Conservation (phyloP, 805 yeast species). For the Tetrapisispora arboricola region DNA sequence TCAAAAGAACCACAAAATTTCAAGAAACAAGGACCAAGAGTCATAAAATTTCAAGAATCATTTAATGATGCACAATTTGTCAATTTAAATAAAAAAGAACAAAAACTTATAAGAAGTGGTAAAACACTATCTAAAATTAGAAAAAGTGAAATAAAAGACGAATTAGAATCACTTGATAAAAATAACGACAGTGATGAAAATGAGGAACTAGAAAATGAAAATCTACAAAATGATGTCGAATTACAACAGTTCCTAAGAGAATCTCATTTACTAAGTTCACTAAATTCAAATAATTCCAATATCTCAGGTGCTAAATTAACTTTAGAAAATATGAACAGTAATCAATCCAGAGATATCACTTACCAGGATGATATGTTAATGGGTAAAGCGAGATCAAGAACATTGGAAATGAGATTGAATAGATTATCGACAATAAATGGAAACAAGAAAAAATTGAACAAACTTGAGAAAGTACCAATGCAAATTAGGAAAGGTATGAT, state of each 20-base stretch:
- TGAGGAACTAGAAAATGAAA: slow-evolving; percentile 37
- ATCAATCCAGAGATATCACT: slow-evolving; percentile 10
- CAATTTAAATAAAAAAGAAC: slow-evolving; percentile 37
- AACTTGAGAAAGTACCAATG: slow-evolving; percentile 80
- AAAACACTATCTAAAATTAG: slow-evolving; percentile 36
- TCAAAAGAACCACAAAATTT: not conserved
- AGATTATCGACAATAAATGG: slow-evolving; percentile 39
- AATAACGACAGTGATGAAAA: slow-evolving; percentile 14
- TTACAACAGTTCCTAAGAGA: slow-evolving; percentile 60
- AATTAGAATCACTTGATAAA: slow-evolving; percentile 4
- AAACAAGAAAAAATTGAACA: slow-evolving; percentile 27
- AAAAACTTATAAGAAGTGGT: slow-evolving; percentile 47
- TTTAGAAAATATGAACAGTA: slow-evolving; percentile 37
- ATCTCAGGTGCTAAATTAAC: slow-evolving; percentile 60
- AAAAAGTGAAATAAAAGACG: slow-evolving; percentile 28
- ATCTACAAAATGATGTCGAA: slow-evolving; percentile 60
- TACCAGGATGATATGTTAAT: slow-evolving; percentile 40
- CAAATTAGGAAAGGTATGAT: slow-evolving; percentile 77
- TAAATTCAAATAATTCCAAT: slow-evolving; percentile 19
- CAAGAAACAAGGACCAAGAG: slow-evolving; percentile 13
- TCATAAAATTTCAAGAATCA: slow-evolving; percentile 20
- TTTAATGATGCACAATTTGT: slow-evolving; percentile 13
- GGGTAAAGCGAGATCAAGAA: slow-evolving; percentile 60
- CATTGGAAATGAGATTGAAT: slow-evolving; percentile 49
- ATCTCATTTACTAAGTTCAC: slow-evolving; percentile 50